phyloP scores from a whole-genome alignment of 345 rosid genomes.

The Eutrema heterophyllum region DNA sequence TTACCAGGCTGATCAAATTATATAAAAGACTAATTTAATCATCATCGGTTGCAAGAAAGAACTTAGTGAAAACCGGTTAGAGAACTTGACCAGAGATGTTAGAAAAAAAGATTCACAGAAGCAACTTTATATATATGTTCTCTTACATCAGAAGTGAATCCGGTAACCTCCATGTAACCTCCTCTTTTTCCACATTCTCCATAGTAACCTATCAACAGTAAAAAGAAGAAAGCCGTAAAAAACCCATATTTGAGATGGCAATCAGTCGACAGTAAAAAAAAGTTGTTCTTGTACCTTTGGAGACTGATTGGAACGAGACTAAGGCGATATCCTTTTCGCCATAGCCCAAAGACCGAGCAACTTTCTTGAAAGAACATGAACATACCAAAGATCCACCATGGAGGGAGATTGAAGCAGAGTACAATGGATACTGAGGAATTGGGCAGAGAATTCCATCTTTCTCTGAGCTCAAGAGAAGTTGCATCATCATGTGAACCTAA shows the following conservation, averaged over 20 bases:
- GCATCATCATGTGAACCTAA: conserved; percentile 95
- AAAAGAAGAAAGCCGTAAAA: background rate
- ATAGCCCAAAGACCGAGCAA: conserved; percentile 70
- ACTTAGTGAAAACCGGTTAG: conserved; percentile 39
- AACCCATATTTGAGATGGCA: background rate
- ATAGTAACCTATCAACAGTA: conserved; percentile 54
- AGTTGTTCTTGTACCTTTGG: conserved; percentile 47
- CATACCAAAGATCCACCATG: conserved; percentile 91
- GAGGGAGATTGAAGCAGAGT: conserved; percentile 88
- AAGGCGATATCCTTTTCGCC: conserved; percentile 60
- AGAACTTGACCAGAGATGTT: conserved; percentile 91
- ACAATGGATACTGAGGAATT: conserved; percentile 91
- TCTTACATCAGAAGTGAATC: conserved; percentile 61
- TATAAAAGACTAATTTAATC: background rate
- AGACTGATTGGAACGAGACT: conserved; percentile 86
- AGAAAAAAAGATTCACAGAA: conserved; percentile 86
- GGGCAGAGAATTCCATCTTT: conserved; percentile 88
- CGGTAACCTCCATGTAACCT: conserved; percentile 94
- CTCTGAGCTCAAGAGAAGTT: conserved; percentile 67
- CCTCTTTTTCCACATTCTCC: conserved; percentile 98
- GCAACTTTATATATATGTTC: conserved; percentile 92
- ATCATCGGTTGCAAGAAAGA: background rate
- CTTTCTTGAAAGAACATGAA: conserved; percentile 64
- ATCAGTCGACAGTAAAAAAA: background rate
- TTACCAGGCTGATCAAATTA: conserved; percentile 62